phyloP scores from a whole-genome alignment of 2,329 filamentous ascomycete genomes.

The Talaromyces rugulosus region DNA sequence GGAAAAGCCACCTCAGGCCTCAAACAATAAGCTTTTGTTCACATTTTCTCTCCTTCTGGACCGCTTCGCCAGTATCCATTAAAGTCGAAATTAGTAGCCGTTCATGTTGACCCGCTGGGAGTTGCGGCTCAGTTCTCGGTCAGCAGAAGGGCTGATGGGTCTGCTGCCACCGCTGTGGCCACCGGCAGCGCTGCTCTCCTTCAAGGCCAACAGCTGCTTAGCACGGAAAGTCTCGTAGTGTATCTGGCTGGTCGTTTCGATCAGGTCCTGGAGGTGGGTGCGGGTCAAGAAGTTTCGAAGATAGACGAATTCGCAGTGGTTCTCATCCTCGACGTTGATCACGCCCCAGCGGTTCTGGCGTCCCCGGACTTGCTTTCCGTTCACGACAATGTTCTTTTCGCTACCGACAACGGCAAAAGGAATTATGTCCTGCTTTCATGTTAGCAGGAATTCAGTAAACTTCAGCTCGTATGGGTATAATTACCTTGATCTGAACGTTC shows the following conservation, averaged over 20 bases:
- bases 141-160: conserved; percentile 91
- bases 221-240: conserved; percentile 99
- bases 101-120: conserved; percentile 99
- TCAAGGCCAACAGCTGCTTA: conserved; percentile 95
- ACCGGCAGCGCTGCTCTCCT: conserved; percentile 91
- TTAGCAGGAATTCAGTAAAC: conserved; percentile 33
- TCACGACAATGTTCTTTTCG: conserved; percentile 95
- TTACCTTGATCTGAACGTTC: conserved; percentile 95
- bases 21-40: conserved; percentile 12
- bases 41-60: conserved; percentile 2
- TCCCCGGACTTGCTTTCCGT: conserved; percentile 93
- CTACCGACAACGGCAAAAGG: conserved; percentile 98
- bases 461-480: conserved; percentile 18
- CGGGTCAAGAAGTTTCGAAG: conserved; percentile 97
- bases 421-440: conserved; percentile 68
- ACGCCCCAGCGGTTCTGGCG: conserved; percentile 99
- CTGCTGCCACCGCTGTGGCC: conserved; percentile 62
- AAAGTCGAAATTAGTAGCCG: conserved; percentile 66
- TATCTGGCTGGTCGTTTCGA: conserved; percentile 98
- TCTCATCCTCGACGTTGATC: conserved; percentile 99
- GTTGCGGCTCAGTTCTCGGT: conserved; percentile 92
- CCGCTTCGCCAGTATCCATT: conserved; percentile 5
- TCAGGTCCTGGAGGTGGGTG: conserved; percentile 96
- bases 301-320: conserved; percentile 99
- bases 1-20: conserved; percentile 10